Evolutionary conservation across 1,284 basidiomycete genomes (phyloP).

Genomic region (Cutaneotrichosporon spelunceum): DNA sequence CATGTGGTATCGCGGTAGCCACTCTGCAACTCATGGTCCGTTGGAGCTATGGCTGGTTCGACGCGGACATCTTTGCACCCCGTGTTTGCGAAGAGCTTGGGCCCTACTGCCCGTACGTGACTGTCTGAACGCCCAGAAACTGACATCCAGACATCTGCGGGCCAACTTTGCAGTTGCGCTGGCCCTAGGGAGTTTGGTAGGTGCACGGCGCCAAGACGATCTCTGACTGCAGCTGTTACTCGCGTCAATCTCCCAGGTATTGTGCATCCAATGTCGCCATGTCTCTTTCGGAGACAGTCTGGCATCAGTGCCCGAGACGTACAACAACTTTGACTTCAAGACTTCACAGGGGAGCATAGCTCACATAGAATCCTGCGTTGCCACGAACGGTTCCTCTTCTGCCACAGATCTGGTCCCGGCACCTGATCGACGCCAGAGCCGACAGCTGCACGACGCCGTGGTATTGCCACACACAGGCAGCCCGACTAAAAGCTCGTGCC

Average conservation of each 20-base stretch:
- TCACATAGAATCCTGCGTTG: background rate
- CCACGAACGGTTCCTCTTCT: background rate
- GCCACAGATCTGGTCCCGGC: background rate
- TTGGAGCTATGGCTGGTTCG: background rate
- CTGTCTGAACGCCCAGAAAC: background rate
- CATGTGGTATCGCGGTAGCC: background rate
- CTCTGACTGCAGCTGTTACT: background rate
- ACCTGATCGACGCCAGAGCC: background rate
- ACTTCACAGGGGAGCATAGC: background rate
- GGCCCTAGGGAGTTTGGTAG: background rate
- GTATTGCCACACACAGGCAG: background rate
- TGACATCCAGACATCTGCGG: background rate
- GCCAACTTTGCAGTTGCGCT: background rate
- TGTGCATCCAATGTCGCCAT: background rate
- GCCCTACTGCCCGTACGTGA: background rate
- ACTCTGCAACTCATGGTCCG: background rate
- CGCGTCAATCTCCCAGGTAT: background rate
- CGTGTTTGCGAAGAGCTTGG: background rate
- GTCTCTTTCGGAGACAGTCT: background rate
- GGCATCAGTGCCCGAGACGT: background rate
- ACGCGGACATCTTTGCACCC: background rate
- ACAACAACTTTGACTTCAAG: background rate
- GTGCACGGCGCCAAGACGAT: background rate
- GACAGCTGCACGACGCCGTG: background rate
- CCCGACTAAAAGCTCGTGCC: background rate